Evolutionary conservation across 371 early-diverging fungal genomes (phyloP).

Genomic region (Mucor plumbeus): DNA sequence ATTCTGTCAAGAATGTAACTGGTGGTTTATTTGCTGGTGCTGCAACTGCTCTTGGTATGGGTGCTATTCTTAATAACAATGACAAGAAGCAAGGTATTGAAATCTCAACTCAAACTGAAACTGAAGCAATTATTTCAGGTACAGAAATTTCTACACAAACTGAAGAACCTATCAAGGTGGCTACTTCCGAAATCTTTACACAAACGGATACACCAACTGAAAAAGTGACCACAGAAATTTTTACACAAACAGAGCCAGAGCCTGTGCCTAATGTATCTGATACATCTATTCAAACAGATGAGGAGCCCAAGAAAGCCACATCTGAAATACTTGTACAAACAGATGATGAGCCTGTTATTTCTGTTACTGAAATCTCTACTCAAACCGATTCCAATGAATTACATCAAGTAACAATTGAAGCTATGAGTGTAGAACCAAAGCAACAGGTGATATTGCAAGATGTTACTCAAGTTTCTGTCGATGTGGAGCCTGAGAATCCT

Average conservation of each 20-base stretch:
- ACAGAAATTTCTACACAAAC: slow-evolving; percentile 17
- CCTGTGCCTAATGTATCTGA: too few relatives aligned
- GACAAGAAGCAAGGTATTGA: slow-evolving; percentile 6
- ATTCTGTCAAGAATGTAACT: slow-evolving; percentile 11
- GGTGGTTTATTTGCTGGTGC: slow-evolving; percentile 10
- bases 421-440: slow-evolving; percentile 4
- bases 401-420: background rate
- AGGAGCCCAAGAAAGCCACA: too few relatives aligned
- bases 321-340: background rate
- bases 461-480: background rate
- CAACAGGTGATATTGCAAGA: background rate
- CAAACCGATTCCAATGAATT: slow-evolving; percentile 17
- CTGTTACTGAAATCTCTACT: background rate
- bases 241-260: slow-evolving; percentile 16
- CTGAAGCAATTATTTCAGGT: background rate
- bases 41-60: slow-evolving; percentile 8
- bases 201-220: slow-evolving; percentile 16
- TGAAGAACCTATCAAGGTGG: background rate
- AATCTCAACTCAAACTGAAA: slow-evolving; percentile 17
- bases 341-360: background rate
- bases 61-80: background rate
- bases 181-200: background rate
- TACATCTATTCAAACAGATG: too few relatives aligned
- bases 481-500: slow-evolving; percentile 15
- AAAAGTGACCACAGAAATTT: background rate